Base-by-base conservation (phyloP, 2,329 filamentous ascomycete species). In the Fusarium ramigenum region DNA sequence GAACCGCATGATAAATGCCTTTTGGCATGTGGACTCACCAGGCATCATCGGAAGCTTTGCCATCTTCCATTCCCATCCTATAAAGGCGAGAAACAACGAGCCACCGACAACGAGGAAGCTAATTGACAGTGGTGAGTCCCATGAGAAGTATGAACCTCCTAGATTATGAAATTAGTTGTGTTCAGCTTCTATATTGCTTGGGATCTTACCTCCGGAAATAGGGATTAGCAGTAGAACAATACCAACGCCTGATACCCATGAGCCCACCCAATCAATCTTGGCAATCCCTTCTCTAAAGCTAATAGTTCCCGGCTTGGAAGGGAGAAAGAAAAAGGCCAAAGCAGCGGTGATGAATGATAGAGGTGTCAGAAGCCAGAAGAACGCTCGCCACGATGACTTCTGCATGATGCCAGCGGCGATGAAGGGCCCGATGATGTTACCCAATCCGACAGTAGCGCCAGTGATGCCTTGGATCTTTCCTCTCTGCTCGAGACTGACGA, bases 1-100 rank as follows among this genome's bases (percentile, higher is more conserved):
- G 37, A 21, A 12, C 5, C 37, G 19, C 21, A 1, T 21, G 0
- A 39, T 5, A 12, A 16, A 39, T 8, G 37, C 6, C 18, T 39
- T 39, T 12, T 1, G 19, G 18, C 4, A 21, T 21, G 37, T 3
- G 1, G 0, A 6, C 59, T 40, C 25, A 57, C 62, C 12, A 2
- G 63, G 63, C 63, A 66, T 66, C 60, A 66, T 66, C 1, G 63
- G 63, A 57, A 66, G 63, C 2, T 66, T 66, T 18, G 63, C 60
- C 47, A 66, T 37, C 15, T 66, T 66, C 63, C 63, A 66, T 30
- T 66, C 63, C 47, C 60, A 66, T 7, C 43, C 16, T 2, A 66
- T 9, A 4, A 66, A 66, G 4, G 28, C 40, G 0, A 64, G 1
- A 0, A 65, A 42, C 3, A 66, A 1, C 0, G 39, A 18, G 1